Evolutionary conservation across 31 red algal genomes (phyloP).

Genomic region (Bonnemaisonia californica): DNA sequence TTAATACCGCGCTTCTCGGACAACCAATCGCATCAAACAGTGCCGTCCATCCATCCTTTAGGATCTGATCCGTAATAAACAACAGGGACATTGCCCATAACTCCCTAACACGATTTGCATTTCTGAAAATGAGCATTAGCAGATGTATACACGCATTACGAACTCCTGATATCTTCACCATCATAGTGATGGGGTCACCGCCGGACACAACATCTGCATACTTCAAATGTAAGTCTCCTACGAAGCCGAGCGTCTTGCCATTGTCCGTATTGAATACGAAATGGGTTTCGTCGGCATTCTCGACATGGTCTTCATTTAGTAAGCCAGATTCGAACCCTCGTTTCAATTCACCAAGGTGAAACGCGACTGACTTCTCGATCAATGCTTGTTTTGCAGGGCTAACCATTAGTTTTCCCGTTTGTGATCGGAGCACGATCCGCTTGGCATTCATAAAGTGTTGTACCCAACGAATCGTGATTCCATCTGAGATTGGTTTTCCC

Average conservation of each 20-base stretch:
- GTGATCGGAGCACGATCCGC: background rate
- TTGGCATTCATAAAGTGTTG: background rate
- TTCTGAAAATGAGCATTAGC: constrained; percentile 24
- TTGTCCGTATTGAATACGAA: constrained; percentile 21
- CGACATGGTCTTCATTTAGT: background rate
- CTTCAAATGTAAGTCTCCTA: background rate
- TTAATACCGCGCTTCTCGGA: constrained; percentile 7
- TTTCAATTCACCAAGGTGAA: background rate
- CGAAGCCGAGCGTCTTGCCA: background rate
- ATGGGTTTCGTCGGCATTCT: no score
- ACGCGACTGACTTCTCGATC: background rate
- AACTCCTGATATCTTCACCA: constrained; percentile 4
- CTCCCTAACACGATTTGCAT: background rate
- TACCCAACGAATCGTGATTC: background rate
- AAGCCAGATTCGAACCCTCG: background rate
- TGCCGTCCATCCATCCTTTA: constrained; percentile 11
- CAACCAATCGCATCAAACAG: background rate
- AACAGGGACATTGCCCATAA: background rate
- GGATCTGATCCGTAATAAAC: background rate
- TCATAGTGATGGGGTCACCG: constrained; percentile 20
- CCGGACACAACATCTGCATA: no score
- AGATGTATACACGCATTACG: background rate
- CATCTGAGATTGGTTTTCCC: background rate
- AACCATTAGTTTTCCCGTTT: constrained; percentile 12
- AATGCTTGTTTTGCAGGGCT: background rate